Evolutionary conservation across 371 early-diverging fungal species (phyloP).

Genomic region (Umbelopsis sp.): DNA sequence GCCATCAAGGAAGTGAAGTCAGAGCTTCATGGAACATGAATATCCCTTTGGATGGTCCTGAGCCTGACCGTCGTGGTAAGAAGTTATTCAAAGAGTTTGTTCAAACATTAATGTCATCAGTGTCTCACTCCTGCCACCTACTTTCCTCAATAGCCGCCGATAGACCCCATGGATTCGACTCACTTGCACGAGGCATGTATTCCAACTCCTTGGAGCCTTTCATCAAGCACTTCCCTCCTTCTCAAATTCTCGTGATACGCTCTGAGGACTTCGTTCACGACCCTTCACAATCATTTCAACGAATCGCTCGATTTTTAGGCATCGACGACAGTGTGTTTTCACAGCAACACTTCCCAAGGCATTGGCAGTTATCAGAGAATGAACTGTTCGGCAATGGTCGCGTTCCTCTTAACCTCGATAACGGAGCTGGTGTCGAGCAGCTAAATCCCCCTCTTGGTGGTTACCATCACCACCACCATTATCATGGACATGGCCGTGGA

Average conservation of each 20-base stretch:
- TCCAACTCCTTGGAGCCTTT: conserved; percentile 40
- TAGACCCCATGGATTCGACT: conserved; percentile 32
- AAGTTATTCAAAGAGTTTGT: too few species aligned
- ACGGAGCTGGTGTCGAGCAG: conserved; percentile 1
- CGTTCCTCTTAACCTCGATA: background rate
- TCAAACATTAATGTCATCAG: too few species aligned
- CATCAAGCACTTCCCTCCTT: conserved; percentile 38
- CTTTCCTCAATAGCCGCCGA: conserved; percentile 1
- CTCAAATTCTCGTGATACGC: conserved; percentile 41
- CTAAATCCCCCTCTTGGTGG: conserved; percentile 16
- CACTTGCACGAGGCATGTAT: conserved; percentile 46
- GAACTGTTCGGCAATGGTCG: conserved; percentile 24
- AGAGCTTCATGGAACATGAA: conserved; percentile 31
- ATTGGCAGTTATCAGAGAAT: conserved; percentile 26
- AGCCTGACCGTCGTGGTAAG: conserved; percentile 20
- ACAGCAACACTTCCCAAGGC: conserved; percentile 28
- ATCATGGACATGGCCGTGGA: conserved; percentile 4
- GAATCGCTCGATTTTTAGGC: conserved; percentile 35
- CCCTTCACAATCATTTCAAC: conserved; percentile 33
- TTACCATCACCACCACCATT: conserved; percentile 20
- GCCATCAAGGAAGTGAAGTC: conserved; percentile 46
- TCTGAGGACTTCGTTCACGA: conserved; percentile 41
- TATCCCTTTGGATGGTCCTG: conserved; percentile 15
- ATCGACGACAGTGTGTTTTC: conserved; percentile 40
- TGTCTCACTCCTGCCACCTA: background rate